Evolutionary conservation across 176 grass and related monocot species (phyloP), one percentile per base, ranked within the genome.

Genomic region (Aegilops bicornis): DNA sequence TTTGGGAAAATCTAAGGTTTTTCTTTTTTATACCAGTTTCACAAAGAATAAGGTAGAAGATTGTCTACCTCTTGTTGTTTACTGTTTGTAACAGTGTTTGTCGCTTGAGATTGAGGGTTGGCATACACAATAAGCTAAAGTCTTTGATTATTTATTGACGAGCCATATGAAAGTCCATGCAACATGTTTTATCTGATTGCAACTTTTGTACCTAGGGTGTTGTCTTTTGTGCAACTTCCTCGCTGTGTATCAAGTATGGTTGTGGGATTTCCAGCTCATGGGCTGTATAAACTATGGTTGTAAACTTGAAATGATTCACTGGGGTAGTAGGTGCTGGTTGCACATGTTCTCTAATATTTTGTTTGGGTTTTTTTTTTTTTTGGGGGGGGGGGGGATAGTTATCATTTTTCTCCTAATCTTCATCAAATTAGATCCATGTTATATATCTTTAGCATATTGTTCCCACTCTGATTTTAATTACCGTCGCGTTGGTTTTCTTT

Each of bases 161-260:
- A 86, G 83, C 13, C 69, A 79, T 75, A 66, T 79, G 68, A 80
- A 29, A 78, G 17, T 32, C 67, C 54, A 59, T 9, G 54, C 7
- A 59, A 22, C 54, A 54, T 54, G 50, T 54, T 54, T 54, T 54
- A 54, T 54, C 50, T 54, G 5, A 54, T 54, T 58, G 54, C 19
- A 58, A 59, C 52, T 14, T 31, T 71, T 72, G 33, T 31, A 23
- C 33, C 10, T 35, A 66, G 2, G 33, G 19, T 11, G 10, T 64
- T 29, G 8, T 76, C 45, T 32, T 76, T 54, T 52, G 8, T 65
- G 77, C 60, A 80, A 43, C 15, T 64, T 80, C 39, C 32, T 16
- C 2, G 16, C 3, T 0, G n/a, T 5, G 14, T 80, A 40, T 79
- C 22, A 64, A 64, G n/a, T 82, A 35, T 77, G 24, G 19, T 9